Evolutionary conservation across 1,139 yeast species (phyloP).

Genomic region (Taphrina populina): DNA sequence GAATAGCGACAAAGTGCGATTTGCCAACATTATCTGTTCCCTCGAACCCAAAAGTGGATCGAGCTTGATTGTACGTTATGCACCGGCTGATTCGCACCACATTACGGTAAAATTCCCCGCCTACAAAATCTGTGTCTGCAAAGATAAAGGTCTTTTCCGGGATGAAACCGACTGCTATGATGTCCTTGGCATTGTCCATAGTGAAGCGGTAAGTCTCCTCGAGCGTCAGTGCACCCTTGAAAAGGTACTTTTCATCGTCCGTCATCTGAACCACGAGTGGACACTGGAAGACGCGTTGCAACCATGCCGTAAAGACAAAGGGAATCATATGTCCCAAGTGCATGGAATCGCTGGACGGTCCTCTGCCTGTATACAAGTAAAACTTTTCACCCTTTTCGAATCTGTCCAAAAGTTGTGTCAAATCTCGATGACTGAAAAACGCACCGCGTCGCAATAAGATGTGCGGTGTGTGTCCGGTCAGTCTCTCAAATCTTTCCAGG

Average conservation of each 20-base stretch:
- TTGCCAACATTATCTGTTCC: conserved; percentile 91
- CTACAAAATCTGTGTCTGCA: conserved; percentile 89
- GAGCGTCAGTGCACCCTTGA: conserved; percentile 84
- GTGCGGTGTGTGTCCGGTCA: conserved; percentile 93
- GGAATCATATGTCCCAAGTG: conserved; percentile 98
- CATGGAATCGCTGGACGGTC: conserved; percentile 93
- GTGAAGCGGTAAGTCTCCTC: conserved; percentile 83
- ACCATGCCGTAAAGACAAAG: conserved; percentile 92
- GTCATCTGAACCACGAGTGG: conserved; percentile 96
- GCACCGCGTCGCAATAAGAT: conserved; percentile 86
- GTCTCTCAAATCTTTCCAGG: conserved; percentile 66
- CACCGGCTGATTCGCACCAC: conserved; percentile 92
- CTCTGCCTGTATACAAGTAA: conserved; percentile 95
- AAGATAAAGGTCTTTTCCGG: conserved; percentile 93
- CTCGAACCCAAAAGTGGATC: conserved; percentile 95
- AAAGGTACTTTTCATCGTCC: conserved; percentile 95
- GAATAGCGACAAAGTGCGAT: conserved; percentile 91
- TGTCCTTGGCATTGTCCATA: conserved; percentile 82
- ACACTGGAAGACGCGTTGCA: conserved; percentile 94
- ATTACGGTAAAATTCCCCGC: conserved; percentile 89
- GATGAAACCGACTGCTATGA: conserved; percentile 90
- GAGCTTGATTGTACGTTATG: conserved; percentile 93
- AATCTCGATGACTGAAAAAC: conserved; percentile 90
- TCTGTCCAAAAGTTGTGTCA: conserved; percentile 71
- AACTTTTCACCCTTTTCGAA: conserved; percentile 95